These are phyloP conservation scores for Novymonas esmeraldas DNA, from an alignment of 208 protist genomes.

Conservation along the genomic window DNA sequence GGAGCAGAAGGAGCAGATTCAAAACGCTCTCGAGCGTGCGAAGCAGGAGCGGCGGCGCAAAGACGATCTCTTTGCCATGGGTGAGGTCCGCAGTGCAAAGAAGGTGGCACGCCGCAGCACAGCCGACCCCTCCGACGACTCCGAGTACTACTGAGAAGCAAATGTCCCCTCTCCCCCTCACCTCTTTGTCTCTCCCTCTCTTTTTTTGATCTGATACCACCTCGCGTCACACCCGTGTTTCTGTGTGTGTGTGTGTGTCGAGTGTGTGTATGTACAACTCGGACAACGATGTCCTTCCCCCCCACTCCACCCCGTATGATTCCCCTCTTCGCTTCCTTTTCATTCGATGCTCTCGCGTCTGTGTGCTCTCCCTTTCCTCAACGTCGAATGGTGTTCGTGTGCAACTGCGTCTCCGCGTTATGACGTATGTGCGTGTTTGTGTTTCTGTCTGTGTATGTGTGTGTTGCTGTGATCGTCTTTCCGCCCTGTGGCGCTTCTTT, in stretches of 20 bases:
- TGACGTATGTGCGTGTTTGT: conserved; percentile 1
- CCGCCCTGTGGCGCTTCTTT: conserved; percentile 10
- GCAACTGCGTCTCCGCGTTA: neutral
- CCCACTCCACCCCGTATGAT: neutral
- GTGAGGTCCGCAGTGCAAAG: conserved; percentile 75
- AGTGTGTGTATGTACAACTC: no score
- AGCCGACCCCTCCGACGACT: conserved; percentile 20
- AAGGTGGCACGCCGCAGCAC: conserved; percentile 20
- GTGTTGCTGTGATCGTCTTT: conserved; percentile 3
- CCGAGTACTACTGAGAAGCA: conserved; percentile 13
- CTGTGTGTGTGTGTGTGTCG: no score
- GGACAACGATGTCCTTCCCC: neutral
- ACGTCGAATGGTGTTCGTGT: conserved; percentile 3
- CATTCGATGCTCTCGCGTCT: neutral
- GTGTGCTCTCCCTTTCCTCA: conserved; percentile 10
- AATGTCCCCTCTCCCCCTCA: neutral
- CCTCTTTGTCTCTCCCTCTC: neutral
- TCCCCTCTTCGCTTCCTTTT: neutral
- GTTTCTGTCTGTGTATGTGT: conserved; percentile 10
- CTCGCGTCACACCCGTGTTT: no score
- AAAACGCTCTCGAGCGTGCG: conserved; percentile 68
- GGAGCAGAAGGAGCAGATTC: conserved; percentile 76
- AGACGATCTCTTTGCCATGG: conserved; percentile 72
- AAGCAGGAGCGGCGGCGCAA: conserved; percentile 75
- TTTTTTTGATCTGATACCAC: no score